Evolutionary conservation across 2,329 filamentous ascomycete species (phyloP).

Genomic region (Aspergillus niger): DNA sequence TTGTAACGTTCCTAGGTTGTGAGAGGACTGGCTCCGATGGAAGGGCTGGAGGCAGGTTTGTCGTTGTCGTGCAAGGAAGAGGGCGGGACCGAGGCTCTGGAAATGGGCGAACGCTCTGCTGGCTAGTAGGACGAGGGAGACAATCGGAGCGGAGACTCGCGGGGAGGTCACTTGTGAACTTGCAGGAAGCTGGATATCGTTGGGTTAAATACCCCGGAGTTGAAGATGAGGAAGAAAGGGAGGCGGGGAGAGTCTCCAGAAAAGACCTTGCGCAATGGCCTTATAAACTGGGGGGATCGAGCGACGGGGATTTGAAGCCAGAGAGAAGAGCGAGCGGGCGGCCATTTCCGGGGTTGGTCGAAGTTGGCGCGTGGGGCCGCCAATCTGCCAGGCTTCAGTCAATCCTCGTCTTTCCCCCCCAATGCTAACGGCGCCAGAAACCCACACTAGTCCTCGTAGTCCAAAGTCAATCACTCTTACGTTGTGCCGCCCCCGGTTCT

Average conservation of each 20-base stretch:
- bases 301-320: conserved; percentile 1
- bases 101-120: neutral
- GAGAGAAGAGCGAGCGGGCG: conserved; percentile 2
- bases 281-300: neutral
- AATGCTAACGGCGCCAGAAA: neutral
- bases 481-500: neutral
- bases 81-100: neutral
- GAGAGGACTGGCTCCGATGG: neutral
- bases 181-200: neutral
- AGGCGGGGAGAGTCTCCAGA: neutral
- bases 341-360: conserved; percentile 4
- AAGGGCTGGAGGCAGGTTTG: neutral
- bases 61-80: neutral
- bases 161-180: neutral
- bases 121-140: neutral
- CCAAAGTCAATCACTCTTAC: neutral
- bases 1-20: neutral
- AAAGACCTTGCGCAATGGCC: neutral
- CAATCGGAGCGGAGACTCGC: neutral
- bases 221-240: neutral
- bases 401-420: neutral
- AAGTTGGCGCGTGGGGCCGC: conserved; percentile 7
- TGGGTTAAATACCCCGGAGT: neutral
- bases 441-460: neutral
- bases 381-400: neutral